phyloP scores from a whole-genome alignment of 306 rosid species.

The Cotoneaster glaucophyllus region DNA sequence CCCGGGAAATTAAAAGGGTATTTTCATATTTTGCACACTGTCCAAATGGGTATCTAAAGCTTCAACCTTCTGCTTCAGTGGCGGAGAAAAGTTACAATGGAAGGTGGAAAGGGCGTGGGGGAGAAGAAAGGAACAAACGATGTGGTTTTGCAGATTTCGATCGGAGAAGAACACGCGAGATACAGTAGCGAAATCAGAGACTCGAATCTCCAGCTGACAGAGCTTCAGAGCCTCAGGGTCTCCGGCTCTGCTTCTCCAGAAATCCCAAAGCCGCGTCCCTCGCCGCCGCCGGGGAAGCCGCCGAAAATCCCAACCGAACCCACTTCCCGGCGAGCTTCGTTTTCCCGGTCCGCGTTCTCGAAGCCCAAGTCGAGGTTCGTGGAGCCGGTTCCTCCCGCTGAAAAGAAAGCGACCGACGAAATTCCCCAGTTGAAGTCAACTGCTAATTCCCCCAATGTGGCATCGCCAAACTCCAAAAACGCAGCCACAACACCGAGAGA shows the following conservation, averaged over 20 bases:
- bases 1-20: not conserved
- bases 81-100: conserved; percentile 14
- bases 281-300: conserved; percentile 17
- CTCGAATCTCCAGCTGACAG: conserved; percentile 27
- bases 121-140: conserved; percentile 44
- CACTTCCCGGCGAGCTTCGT: conserved; percentile 13
- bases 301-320: conserved; percentile 29
- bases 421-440: conserved; percentile 13
- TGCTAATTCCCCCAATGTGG: conserved; percentile 18
- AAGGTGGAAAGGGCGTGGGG: conserved; percentile 21
- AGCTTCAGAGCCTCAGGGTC: conserved; percentile 21
- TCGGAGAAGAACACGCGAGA: conserved; percentile 8
- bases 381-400: conserved; percentile 38
- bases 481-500: conserved; percentile 23
- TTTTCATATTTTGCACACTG: not conserved
- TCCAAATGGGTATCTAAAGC: not conserved
- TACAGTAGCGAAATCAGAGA: conserved; percentile 1
- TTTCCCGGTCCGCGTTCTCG: conserved; percentile 39
- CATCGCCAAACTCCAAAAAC: conserved; percentile 26
- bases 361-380: conserved; percentile 65
- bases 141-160: conserved; percentile 46
- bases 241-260: conserved; percentile 24
- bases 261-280: conserved; percentile 3
- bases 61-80: not conserved
- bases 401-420: conserved; percentile 18